Evolutionary conservation across 495 filamentous ascomycete species (phyloP).

Genomic region (Hypoxylon fragiforme): DNA sequence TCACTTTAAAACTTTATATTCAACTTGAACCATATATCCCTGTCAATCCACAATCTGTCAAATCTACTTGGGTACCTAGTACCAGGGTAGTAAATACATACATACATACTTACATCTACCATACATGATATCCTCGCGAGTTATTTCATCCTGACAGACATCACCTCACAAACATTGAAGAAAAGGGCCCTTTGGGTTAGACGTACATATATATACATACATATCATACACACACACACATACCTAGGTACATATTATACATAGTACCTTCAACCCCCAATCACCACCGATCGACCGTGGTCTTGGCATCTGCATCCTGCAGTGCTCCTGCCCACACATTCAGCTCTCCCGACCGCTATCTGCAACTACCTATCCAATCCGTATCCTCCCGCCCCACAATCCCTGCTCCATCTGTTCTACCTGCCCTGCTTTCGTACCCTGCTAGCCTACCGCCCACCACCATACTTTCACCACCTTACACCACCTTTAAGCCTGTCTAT

Average conservation of each 20-base stretch:
- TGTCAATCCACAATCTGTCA: no score
- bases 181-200: no score
- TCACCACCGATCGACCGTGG: slow-evolving; percentile 27
- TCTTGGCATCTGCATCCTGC: slow-evolving; percentile 33
- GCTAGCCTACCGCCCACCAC: slow-evolving; percentile 20
- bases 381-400: slow-evolving; percentile 25
- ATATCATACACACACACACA: no score
- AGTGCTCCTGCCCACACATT: slow-evolving; percentile 14
- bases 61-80: no score
- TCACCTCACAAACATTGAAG: no score
- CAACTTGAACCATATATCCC: slow-evolving; percentile 3
- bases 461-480: slow-evolving; percentile 15
- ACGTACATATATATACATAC: no score
- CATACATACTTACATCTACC: no score
- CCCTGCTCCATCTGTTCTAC: slow-evolving; percentile 17
- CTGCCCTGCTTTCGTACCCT: slow-evolving; percentile 33
- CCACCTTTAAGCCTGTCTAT: slow-evolving; percentile 33
- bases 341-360: slow-evolving; percentile 18
- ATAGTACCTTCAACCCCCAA: no score
- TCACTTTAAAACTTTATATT: not conserved
- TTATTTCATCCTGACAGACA: no score
- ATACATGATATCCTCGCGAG: no score
- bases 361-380: slow-evolving; percentile 15
- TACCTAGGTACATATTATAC: no score
- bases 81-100: no score